These are phyloP conservation scores for Pichia inconspicua DNA, from an alignment of 1,139 yeast species.

Conservation along the genomic window DNA sequence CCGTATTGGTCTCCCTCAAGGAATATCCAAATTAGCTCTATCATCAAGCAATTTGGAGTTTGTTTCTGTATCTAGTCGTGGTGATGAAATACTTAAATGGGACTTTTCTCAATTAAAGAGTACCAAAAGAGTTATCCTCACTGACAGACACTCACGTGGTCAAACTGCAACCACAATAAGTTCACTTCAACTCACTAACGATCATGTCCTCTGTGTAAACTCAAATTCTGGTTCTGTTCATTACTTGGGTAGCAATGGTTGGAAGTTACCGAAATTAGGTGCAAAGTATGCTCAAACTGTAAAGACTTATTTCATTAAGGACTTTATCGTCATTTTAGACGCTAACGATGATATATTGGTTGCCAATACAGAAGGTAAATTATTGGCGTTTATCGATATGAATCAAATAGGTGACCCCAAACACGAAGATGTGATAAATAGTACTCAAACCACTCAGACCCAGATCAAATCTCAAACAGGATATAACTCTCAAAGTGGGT, in stretches of 20 bases:
- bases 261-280: neutral
- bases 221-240: slow-evolving; percentile 54
- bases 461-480: too few relatives aligned
- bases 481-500: too few relatives aligned
- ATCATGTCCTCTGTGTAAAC: slow-evolving; percentile 38
- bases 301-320: neutral
- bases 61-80: slow-evolving; percentile 50
- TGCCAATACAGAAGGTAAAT: neutral
- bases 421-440: too few relatives aligned
- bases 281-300: neutral
- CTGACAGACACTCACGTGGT: slow-evolving; percentile 58
- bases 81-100: slow-evolving; percentile 60
- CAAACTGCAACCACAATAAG: slow-evolving; percentile 51
- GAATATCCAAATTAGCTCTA: slow-evolving; percentile 51
- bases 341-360: neutral
- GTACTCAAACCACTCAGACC: too few relatives aligned
- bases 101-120: slow-evolving; percentile 39
- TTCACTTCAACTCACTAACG: neutral
- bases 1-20: slow-evolving; percentile 54
- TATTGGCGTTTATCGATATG: neutral
- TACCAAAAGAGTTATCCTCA: slow-evolving; percentile 37
- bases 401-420: too few relatives aligned
- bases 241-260: slow-evolving; percentile 38
- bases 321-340: neutral
- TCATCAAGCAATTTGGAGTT: slow-evolving; percentile 58